Percentiles rank a stretch among this genome's conserved stretches.
These are phyloP conservation scores for Boletellus sp. DNA, from an alignment of 768 basidiomycete genomes.

Conservation along the genomic window DNA sequence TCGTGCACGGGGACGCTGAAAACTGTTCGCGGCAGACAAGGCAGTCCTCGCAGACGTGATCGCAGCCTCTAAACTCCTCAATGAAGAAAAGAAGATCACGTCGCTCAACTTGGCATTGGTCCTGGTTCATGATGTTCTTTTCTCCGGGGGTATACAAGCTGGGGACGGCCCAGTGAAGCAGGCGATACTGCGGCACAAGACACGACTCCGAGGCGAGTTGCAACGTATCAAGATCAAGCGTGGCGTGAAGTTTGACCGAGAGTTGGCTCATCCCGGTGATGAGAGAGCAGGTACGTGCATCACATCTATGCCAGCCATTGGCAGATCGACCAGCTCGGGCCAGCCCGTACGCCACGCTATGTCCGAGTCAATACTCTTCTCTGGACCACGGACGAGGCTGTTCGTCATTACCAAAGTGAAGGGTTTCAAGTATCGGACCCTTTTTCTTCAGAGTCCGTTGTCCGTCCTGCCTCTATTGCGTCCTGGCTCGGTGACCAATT, in stretches of 20 bases:
- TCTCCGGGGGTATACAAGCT: slow-evolving; percentile 83
- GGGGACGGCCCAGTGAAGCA: slow-evolving; percentile 89
- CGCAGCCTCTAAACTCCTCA: slow-evolving; percentile 59
- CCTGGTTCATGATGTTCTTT: slow-evolving; percentile 86
- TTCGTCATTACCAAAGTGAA: slow-evolving; percentile 49
- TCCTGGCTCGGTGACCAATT: slow-evolving; percentile 1
- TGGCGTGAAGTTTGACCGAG: slow-evolving; percentile 59
- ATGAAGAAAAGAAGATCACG: slow-evolving; percentile 71
- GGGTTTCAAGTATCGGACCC: slow-evolving; percentile 56
- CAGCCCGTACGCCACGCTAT: slow-evolving; percentile 78
- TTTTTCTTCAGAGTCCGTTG: slow-evolving; percentile 46
- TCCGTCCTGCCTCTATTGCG: neutral
- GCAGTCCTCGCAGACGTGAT: slow-evolving; percentile 70
- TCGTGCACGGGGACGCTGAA: slow-evolving; percentile 6
- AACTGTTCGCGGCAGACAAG: slow-evolving; percentile 54
- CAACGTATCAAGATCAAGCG: slow-evolving; percentile 78
- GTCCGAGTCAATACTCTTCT: slow-evolving; percentile 74
- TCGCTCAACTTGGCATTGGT: slow-evolving; percentile 76
- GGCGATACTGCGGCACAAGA: slow-evolving; percentile 84
- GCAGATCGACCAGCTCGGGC: neutral
- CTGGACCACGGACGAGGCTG: slow-evolving; percentile 65
- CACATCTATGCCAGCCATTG: neutral
- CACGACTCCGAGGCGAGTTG: slow-evolving; percentile 81
- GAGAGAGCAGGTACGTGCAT: slow-evolving; percentile 54
- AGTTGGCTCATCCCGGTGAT: slow-evolving; percentile 61